phyloP scores from a whole-genome alignment of 2,329 filamentous ascomycete species.

The Botrytis squamosa region DNA sequence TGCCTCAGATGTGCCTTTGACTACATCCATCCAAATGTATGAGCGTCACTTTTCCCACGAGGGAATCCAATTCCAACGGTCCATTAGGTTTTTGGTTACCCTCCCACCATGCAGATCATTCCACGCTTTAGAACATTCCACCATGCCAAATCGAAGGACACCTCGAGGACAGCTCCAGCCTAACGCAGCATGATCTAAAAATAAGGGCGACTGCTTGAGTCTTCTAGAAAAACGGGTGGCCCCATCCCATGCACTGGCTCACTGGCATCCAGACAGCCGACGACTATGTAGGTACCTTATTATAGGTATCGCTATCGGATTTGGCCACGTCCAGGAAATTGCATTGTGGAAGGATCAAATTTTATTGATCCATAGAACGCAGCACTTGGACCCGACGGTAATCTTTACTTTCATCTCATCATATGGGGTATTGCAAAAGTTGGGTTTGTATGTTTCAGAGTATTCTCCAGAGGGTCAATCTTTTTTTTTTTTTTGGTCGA shows the following conservation, averaged over 20 bases:
- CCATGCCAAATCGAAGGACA: neutral
- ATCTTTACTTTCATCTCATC: neutral
- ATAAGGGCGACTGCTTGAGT: neutral
- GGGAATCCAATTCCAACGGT: neutral
- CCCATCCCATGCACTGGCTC: neutral
- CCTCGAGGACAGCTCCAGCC: neutral
- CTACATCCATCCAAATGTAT: neutral
- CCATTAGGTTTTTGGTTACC: neutral
- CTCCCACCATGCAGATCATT: constrained; percentile 11
- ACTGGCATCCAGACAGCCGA: neutral
- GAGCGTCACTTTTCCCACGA: neutral
- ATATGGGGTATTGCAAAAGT: neutral
- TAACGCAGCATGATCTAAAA: constrained; percentile 1
- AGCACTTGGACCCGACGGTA: neutral
- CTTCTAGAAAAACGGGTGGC: neutral
- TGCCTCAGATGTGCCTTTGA: neutral
- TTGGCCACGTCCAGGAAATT: constrained; percentile 9
- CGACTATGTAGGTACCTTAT: neutral
- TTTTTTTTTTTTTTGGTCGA: neutral
- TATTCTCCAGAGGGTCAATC: neutral
- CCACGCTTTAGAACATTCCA: constrained; percentile 7
- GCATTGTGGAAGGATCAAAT: constrained; percentile 12
- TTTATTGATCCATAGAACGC: constrained; percentile 5
- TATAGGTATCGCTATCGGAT: constrained; percentile 2
- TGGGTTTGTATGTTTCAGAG: constrained; percentile 13